phyloP scores from a whole-genome alignment of 2,329 filamentous ascomycete species.

The Claviceps monticola region DNA sequence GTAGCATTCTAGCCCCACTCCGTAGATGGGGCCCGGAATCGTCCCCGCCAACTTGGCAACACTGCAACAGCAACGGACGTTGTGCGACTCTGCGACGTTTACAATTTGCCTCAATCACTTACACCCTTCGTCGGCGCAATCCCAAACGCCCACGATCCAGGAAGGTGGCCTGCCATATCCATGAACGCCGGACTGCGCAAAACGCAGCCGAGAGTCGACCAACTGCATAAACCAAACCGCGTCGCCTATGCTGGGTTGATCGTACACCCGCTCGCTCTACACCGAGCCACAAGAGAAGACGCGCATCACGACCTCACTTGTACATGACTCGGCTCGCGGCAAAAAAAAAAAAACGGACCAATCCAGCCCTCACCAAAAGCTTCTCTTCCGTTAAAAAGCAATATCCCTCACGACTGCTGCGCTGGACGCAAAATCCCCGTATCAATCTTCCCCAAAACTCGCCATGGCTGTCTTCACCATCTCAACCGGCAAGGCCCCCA shows the following conservation, averaged over 20 bases:
- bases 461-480: slow-evolving; percentile 20
- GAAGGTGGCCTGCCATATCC: too few species aligned
- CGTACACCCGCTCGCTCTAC: neutral
- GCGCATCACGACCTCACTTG: neutral
- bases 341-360: neutral
- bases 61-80: too few species aligned
- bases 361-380: neutral
- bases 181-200: neutral
- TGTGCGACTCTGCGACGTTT: too few species aligned
- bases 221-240: neutral
- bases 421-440: neutral
- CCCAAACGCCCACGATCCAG: too few species aligned
- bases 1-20: too few species aligned
- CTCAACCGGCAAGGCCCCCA: slow-evolving; percentile 13
- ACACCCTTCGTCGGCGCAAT: too few species aligned
- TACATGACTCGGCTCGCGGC: neutral
- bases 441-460: neutral
- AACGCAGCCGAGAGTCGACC: neutral
- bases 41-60: too few species aligned
- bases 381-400: neutral
- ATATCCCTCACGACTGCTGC: neutral
- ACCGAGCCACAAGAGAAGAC: neutral
- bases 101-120: too few species aligned
- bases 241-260: neutral
- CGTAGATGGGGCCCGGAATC: too few species aligned